Evolutionary conservation across 2,329 filamentous ascomycete genomes (phyloP), one percentile per base, ranked within the genome.

Genomic region (Monilinia polystroma): DNA sequence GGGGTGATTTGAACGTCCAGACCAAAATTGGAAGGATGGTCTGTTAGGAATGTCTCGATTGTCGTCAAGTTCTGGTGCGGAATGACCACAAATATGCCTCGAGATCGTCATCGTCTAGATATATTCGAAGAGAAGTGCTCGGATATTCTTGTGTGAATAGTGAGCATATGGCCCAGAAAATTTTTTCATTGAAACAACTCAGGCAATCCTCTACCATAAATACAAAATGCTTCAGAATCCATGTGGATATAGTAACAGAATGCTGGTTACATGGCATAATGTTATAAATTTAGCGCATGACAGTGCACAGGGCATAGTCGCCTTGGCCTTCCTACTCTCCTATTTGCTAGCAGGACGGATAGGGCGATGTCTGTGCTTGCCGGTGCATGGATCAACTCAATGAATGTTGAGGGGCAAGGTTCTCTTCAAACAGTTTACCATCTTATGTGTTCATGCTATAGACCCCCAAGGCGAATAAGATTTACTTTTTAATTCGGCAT

Each of bases 231-330:
- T 52, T 53, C 49, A 38, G 20, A 60, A 49, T 23, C 55, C 14
- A 8, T 18, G n/a, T 47, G 47, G 56, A 32, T 20, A 16, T 60
- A 38, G 47, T 26, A 45, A 45, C 23, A 32, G 20, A 35, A 16
- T 53, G 45, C 52, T 41, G 38, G 38, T 14, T 43, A 43, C 43
- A 45, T 53, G 20, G 64, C 38, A 66, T 56, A n/a, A 45, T 53
- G 12, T 66, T 66, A 60, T 60, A 18, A 52, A 52, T 20, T 49
- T 64, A 35, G 38, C 45, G 63, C 63, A 65, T 65, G 54, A 65
- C 18, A 64, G 23, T 58, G 63, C 63, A 51, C 43, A 49, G 45
- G n/a, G 32, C 32, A 35, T 11, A 59, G 23, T 53, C 35, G 32
- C n/a, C 11, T 53, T 29, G 11, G 20, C 11, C 12, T 26, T 63